Conservation (phyloP, 2,329 filamentous ascomycete genomes). For the Arthrobotrys musiformis region DNA sequence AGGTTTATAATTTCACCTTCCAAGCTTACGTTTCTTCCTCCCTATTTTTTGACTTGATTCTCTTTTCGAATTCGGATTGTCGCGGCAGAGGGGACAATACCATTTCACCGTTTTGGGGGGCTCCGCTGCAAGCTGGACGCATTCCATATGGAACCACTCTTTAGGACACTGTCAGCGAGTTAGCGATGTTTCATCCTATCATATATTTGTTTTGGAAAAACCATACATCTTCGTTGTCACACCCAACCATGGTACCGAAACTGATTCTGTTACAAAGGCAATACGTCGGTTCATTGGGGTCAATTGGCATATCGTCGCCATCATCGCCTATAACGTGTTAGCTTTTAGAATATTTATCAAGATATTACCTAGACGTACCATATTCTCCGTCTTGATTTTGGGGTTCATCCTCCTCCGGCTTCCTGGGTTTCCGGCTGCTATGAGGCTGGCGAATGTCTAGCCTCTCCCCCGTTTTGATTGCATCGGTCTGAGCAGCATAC, state of each 20-base stretch:
- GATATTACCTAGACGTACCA: conserved; percentile 5
- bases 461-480: background rate
- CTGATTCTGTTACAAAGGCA: conserved; percentile 83
- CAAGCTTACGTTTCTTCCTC: conserved; percentile 42
- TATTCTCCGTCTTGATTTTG: conserved; percentile 19
- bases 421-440: conserved; percentile 62
- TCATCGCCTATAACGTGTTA: conserved; percentile 68
- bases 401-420: conserved; percentile 61
- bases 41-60: conserved; percentile 43
- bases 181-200: background rate
- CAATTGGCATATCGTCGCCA: conserved; percentile 76
- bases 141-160: conserved; percentile 87
- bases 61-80: conserved; percentile 68
- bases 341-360: background rate
- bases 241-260: conserved; percentile 84
- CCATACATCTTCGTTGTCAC: conserved; percentile 80
- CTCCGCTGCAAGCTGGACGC: conserved; percentile 75
- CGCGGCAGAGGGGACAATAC: conserved; percentile 83
- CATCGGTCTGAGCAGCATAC: conserved; percentile 1
- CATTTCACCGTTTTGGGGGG: conserved; percentile 80
- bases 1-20: conserved; percentile 10
- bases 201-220: background rate
- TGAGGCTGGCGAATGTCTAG: conserved; percentile 5
- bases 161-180: conserved; percentile 72
- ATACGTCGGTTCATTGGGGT: conserved; percentile 79